Evolutionary conservation across 2,329 filamentous ascomycete genomes (phyloP), one percentile per base, ranked within the genome.

Genomic region (Cercospora citrullina): DNA sequence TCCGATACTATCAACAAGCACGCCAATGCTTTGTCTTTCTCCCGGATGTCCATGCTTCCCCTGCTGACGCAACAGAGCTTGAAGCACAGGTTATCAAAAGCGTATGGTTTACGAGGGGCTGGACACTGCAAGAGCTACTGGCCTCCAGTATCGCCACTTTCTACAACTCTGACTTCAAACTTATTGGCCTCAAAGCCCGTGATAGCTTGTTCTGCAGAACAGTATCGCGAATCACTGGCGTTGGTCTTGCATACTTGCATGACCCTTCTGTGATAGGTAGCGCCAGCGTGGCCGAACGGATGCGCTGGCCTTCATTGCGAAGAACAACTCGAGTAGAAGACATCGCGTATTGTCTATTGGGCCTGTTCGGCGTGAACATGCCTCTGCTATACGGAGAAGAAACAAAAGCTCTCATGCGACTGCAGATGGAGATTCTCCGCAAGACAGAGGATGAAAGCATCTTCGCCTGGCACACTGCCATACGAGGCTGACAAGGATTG

Each of bases 121-220:
- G 67, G 67, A 66, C 67, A 39, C 64, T 66, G 30, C 67, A 69
- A 26, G 67, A 69, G 39, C 61, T 69, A 5, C 12, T 69, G 14
- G 67, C 67, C 14, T 58, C 67, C 1, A 12, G 9, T 3, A 23
- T 42, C 21, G 61, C 61, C 26, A 60, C 63, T 10, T 70, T 70
- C 36, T 64, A 51, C 21, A 55, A 61, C 18, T 42, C 31, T 7
- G 18, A 64, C 6, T 70, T 68, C 64, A 16, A 69, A 10, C 36
- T 72, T 23, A 45, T 71, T 21, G 69, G 71, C 5, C 65, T 68
- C 28, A 71, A 69, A n/a, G 57, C 58, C 4, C 59, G 31, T 1
- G 59, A 63, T 18, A 55, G 33, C 21, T 33, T 8, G 14, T 57
- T 67, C 33, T 63, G 53, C 14, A 31, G 31, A 8, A 21, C 18